Evolutionary conservation across 2,329 filamentous ascomycete species (phyloP).

Genomic region (Fusarium oligoseptatum): DNA sequence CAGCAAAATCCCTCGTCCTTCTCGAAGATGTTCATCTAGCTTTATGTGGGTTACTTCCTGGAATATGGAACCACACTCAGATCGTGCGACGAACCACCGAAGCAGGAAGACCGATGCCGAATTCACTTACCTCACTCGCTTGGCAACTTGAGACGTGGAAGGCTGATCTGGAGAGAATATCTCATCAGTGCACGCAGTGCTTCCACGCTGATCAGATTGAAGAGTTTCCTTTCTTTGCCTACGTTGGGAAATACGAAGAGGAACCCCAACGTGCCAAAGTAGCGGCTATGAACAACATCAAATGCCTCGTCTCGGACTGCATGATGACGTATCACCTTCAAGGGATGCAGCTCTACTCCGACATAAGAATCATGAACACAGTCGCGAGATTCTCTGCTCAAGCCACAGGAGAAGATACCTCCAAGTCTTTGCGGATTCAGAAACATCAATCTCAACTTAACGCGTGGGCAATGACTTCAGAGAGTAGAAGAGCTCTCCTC

Average conservation of each 20-base stretch:
- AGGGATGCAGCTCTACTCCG: constrained; percentile 52
- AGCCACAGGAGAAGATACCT: constrained; percentile 21
- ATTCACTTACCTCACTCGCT: constrained; percentile 35
- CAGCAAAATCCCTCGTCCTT: constrained; percentile 44
- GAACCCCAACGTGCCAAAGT: constrained; percentile 41
- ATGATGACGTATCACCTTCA: constrained; percentile 55
- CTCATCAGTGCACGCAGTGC: constrained; percentile 33
- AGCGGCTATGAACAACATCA: constrained; percentile 46
- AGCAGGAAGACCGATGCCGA: constrained; percentile 4
- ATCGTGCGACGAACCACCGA: constrained; percentile 41
- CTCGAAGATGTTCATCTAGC: constrained; percentile 53
- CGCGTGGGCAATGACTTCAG: constrained; percentile 48
- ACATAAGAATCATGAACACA: constrained; percentile 49
- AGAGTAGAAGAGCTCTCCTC: constrained; percentile 50
- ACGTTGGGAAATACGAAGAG: constrained; percentile 47
- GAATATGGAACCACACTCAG: constrained; percentile 50
- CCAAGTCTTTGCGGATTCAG: constrained; percentile 32
- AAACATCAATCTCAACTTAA: constrained; percentile 39
- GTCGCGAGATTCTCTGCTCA: constrained; percentile 38
- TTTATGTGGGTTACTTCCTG: constrained; percentile 47
- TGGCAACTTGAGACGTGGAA: constrained; percentile 47
- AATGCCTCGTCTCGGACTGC: constrained; percentile 49
- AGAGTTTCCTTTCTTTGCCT: constrained; percentile 44
- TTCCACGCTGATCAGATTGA: constrained; percentile 21
- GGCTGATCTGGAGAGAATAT: constrained; percentile 41